phyloP scores from a whole-genome alignment of 2,329 filamentous ascomycete genomes.

The Trichophyton verrucosum region DNA sequence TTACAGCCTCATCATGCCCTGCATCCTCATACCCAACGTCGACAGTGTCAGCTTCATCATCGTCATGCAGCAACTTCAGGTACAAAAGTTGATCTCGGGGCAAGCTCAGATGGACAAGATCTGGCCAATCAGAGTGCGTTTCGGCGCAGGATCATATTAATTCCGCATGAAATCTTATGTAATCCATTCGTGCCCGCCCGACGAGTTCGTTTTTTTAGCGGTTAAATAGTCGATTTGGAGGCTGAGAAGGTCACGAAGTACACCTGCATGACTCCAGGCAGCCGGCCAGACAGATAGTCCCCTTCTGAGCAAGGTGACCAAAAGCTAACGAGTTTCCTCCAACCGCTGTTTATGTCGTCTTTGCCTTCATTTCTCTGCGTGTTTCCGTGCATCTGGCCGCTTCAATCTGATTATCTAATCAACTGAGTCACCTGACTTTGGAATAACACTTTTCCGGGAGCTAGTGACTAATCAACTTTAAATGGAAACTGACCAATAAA shows the following conservation, averaged over 20 bases:
- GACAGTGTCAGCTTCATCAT: background rate
- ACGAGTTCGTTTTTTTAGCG: background rate
- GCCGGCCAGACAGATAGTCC: too few species aligned
- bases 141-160: background rate
- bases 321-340: too few species aligned
- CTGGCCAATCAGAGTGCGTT: background rate
- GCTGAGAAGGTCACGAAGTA: background rate
- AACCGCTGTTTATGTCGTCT: too few species aligned
- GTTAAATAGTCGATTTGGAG: background rate
- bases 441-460: background rate
- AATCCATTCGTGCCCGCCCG: background rate
- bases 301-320: too few species aligned
- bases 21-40: background rate
- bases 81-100: background rate
- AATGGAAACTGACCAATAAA: background rate
- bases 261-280: background rate
- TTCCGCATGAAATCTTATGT: background rate
- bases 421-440: background rate
- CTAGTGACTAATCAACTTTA: background rate
- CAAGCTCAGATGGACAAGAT: background rate
- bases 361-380: too few species aligned
- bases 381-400: too few species aligned
- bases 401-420: background rate
- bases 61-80: background rate
- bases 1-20: slow-evolving; percentile 2